Evolutionary conservation across 1,284 basidiomycete genomes (phyloP).

Genomic region (Chondrostereum purpureum): DNA sequence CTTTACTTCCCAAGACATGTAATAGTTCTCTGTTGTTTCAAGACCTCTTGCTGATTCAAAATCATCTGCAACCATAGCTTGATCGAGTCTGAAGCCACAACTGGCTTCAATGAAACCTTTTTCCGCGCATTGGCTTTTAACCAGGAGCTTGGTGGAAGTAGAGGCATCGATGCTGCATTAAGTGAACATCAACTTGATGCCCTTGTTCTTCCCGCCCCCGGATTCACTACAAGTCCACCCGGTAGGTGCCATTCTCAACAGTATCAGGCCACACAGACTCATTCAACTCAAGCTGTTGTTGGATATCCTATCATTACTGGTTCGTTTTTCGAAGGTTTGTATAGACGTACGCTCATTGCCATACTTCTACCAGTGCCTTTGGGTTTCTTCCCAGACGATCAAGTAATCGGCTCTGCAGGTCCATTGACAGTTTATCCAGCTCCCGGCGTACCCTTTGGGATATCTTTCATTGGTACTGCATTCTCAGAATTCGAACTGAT

Average conservation of each 20-base stretch:
- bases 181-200: constrained; percentile 48
- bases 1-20: constrained; percentile 44
- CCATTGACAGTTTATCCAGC: constrained; percentile 44
- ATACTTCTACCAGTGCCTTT: constrained; percentile 53
- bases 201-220: constrained; percentile 47
- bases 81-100: constrained; percentile 41
- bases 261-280: constrained; percentile 8
- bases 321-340: constrained; percentile 15
- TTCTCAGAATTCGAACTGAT: constrained; percentile 58
- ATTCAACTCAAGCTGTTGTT: constrained; percentile 39
- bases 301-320: constrained; percentile 58
- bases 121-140: constrained; percentile 44
- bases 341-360: background rate
- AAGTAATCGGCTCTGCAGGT: constrained; percentile 31
- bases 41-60: background rate
- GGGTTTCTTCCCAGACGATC: constrained; percentile 51
- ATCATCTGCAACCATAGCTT: constrained; percentile 27
- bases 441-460: constrained; percentile 55
- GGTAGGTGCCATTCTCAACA: constrained; percentile 15
- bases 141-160: constrained; percentile 43
- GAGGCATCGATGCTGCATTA: constrained; percentile 54
- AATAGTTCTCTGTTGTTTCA: constrained; percentile 12
- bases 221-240: constrained; percentile 38
- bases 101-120: constrained; percentile 40
- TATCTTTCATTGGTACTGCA: constrained; percentile 59